A percentile compares a stretch with the other conserved stretches of the same genome.
Evolutionary conservation across 305 asterid genomes (phyloP).

Genomic region (Fraxinus albicans): DNA sequence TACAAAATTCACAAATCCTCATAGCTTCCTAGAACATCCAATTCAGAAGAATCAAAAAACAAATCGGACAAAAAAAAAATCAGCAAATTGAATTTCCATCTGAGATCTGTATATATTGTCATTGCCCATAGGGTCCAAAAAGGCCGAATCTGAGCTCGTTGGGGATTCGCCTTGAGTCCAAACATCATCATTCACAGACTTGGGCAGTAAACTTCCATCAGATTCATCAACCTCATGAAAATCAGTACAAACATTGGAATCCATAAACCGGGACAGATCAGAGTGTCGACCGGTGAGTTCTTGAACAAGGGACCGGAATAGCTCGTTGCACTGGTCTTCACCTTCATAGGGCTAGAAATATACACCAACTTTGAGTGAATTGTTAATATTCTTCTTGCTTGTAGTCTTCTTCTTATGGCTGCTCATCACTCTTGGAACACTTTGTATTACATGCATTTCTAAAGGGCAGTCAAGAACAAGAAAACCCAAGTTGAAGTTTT

Average conservation of each 20-base stretch:
- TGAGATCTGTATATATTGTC: conserved; percentile 18
- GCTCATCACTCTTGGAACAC: conserved; percentile 13
- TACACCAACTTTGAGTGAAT: conserved; percentile 60
- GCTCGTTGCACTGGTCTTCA: conserved; percentile 57
- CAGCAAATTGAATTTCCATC: conserved; percentile 33
- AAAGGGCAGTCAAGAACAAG: neutral
- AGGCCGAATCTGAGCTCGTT: conserved; percentile 22
- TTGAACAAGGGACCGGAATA: conserved; percentile 64
- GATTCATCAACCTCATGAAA: conserved; percentile 31
- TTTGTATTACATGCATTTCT: conserved; percentile 20
- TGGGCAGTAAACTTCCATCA: neutral
- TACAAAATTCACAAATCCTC: conserved; percentile 23
- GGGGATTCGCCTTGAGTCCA: conserved; percentile 20
- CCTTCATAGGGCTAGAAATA: conserved; percentile 85
- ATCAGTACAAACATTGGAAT: neutral
- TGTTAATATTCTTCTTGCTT: conserved; percentile 20
- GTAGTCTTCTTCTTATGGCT: conserved; percentile 24
- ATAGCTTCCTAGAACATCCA: conserved; percentile 53
- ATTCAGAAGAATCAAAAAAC: conserved; percentile 19
- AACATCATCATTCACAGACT: conserved; percentile 6
- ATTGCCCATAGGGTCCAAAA: conserved; percentile 30
- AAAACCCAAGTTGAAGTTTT: neutral
- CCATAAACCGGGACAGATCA: conserved; percentile 42
- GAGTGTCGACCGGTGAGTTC: conserved; percentile 69
- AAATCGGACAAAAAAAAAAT: conserved; percentile 23